Percentiles rank a stretch among this genome's conserved stretches.
Conservation (phyloP, 2,329 filamentous ascomycete genomes). For the Colletotrichum magnum region DNA sequence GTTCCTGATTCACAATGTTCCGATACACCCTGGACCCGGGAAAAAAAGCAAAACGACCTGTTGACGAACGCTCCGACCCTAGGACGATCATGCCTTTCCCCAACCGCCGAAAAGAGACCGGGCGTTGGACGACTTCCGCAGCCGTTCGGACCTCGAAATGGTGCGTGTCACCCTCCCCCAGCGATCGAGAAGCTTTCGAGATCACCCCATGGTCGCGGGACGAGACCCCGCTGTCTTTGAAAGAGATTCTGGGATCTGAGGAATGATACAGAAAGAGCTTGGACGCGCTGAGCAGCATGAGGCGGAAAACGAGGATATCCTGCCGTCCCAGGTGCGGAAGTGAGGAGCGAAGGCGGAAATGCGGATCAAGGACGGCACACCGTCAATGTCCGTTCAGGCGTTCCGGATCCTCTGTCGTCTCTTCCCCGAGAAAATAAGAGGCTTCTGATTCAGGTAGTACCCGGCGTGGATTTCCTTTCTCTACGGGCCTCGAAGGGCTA, state of each 20-base stretch:
- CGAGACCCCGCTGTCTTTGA: neutral
- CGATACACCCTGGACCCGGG: too few species aligned
- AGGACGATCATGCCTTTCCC: neutral
- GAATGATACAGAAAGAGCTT: neutral
- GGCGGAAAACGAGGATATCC: too few species aligned
- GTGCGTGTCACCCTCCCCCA: neutral
- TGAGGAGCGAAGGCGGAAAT: too few species aligned
- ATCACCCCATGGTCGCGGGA: constrained; percentile 3
- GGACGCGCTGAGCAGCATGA: neutral
- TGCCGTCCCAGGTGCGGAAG: too few species aligned
- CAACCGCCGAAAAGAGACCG: constrained; percentile 3
- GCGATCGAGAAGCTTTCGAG: constrained; percentile 24
- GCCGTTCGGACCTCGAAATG: neutral
- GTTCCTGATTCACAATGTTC: too few species aligned
- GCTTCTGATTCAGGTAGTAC: neutral
- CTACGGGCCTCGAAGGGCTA: neutral
- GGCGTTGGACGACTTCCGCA: constrained; percentile 10
- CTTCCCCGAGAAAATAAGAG: too few species aligned
- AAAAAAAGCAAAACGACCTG: too few species aligned
- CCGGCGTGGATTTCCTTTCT: neutral
- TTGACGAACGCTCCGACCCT: too few species aligned
- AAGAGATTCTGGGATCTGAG: neutral
- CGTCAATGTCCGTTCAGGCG: too few species aligned
- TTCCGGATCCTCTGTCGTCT: too few species aligned
- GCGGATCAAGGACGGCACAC: too few species aligned